These are phyloP conservation scores for Fimicolochytrium jonesii DNA, from an alignment of 192 early-diverging fungal species.

Conservation along the genomic window DNA sequence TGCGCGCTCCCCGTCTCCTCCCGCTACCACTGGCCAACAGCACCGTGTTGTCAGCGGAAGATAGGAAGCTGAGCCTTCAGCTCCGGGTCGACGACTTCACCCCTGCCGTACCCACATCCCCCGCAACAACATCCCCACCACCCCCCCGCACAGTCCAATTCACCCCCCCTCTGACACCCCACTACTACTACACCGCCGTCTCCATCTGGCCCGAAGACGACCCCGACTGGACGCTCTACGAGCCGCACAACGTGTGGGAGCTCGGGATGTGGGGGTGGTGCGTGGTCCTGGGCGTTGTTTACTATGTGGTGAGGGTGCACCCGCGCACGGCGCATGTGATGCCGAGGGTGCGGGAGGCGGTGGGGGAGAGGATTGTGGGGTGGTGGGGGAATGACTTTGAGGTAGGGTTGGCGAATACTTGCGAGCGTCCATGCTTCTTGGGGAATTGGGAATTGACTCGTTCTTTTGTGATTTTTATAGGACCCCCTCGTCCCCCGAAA, in stretches of 20 bases:
- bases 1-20: constrained; percentile 2
- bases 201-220: constrained; percentile 31
- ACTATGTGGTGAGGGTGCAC: neutral
- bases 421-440: neutral
- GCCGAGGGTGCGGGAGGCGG: too few relatives aligned
- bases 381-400: constrained; percentile 25
- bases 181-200: constrained; percentile 15
- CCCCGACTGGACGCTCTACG: constrained; percentile 16
- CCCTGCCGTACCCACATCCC: neutral
- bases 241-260: neutral
- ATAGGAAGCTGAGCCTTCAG: constrained; percentile 9
- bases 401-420: neutral
- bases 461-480: neutral
- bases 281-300: neutral
- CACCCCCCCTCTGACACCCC: neutral
- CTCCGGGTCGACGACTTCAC: constrained; percentile 8
- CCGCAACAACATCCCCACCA: neutral
- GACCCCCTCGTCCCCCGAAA: constrained; percentile 20
- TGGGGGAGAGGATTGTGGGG: neutral
- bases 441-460: neutral
- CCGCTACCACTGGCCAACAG: constrained; percentile 13
- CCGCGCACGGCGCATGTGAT: neutral
- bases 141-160: neutral
- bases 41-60: constrained; percentile 1
- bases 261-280: neutral